phyloP scores from a whole-genome alignment of 2,329 filamentous ascomycete genomes.

The Thyridium curvatum region DNA sequence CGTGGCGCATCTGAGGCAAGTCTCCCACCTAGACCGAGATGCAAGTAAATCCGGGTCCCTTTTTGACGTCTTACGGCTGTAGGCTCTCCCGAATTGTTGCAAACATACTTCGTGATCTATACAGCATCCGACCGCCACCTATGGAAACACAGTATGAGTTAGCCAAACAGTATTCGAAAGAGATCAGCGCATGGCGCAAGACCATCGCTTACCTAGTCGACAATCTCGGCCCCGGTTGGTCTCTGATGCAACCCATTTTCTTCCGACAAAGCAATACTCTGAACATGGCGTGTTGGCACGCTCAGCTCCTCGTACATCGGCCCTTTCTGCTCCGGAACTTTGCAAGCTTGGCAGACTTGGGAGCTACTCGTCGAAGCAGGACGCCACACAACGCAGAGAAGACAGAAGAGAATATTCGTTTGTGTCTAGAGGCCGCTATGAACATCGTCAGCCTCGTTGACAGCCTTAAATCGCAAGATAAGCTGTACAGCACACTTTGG shows the following conservation, averaged over 20 bases:
- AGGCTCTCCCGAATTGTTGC: constrained; percentile 36
- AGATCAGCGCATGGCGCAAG: constrained; percentile 31
- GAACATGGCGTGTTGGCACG: constrained; percentile 35
- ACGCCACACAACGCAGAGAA: constrained; percentile 13
- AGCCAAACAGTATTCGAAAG: constrained; percentile 30
- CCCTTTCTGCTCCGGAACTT: constrained; percentile 30
- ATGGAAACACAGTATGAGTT: constrained; percentile 23
- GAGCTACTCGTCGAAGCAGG: too few species aligned
- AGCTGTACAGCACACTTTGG: constrained; percentile 1
- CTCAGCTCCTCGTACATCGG: constrained; percentile 30
- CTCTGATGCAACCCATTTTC: constrained; percentile 39
- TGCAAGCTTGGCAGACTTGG: constrained; percentile 3
- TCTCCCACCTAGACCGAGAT: too few species aligned
- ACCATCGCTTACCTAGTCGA: constrained; percentile 23
- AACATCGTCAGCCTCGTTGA: constrained; percentile 30
- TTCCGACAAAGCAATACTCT: constrained; percentile 34
- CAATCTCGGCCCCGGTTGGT: constrained; percentile 31
- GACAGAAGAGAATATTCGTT: constrained; percentile 5
- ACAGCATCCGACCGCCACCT: constrained; percentile 24
- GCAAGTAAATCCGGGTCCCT: too few species aligned
- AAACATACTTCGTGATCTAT: constrained; percentile 35
- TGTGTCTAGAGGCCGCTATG: constrained; percentile 32
- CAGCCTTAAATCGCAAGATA: constrained; percentile 16
- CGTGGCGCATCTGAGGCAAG: too few species aligned
- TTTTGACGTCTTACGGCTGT: neutral